Evolutionary conservation across 2,329 filamentous ascomycete species (phyloP).

Genomic region (Hypomyces perniciosus): DNA sequence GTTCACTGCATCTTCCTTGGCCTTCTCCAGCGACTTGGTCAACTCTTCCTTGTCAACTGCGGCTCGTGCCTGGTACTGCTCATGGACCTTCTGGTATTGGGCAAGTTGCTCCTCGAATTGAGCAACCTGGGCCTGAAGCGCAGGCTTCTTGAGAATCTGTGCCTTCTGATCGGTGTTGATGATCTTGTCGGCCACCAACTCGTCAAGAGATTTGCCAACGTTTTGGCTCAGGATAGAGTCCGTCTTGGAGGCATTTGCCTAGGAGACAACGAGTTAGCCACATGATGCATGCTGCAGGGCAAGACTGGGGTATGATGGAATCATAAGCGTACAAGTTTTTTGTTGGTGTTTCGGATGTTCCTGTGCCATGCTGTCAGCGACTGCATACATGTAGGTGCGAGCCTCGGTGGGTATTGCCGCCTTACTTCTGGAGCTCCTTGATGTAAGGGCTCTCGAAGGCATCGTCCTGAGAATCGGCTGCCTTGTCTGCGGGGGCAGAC

Average conservation of each 20-base stretch:
- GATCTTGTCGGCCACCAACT: conserved; percentile 63
- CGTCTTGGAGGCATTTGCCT: conserved; percentile 68
- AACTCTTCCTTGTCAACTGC: conserved; percentile 53
- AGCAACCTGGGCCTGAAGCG: conserved; percentile 59
- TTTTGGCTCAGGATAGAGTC: conserved; percentile 64
- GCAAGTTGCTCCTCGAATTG: conserved; percentile 68
- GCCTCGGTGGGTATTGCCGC: conserved; percentile 7
- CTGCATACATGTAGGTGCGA: background rate
- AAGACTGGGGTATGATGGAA: conserved; percentile 3
- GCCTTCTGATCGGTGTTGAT: conserved; percentile 79
- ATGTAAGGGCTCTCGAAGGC: conserved; percentile 69
- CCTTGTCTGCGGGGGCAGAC: conserved; percentile 44
- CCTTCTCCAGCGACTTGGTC: conserved; percentile 52
- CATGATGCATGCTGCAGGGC: background rate
- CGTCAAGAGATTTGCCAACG: conserved; percentile 63
- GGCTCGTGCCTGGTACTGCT: conserved; percentile 60
- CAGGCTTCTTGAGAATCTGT: conserved; percentile 70
- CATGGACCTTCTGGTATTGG: conserved; percentile 69
- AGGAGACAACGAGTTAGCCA: conserved; percentile 3
- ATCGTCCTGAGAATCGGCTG: conserved; percentile 53
- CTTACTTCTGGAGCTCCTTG: conserved; percentile 85
- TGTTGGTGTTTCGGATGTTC: conserved; percentile 85
- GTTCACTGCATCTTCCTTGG: conserved; percentile 47
- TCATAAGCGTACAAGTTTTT: conserved; percentile 74
- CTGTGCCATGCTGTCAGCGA: conserved; percentile 38